These are phyloP conservation scores for Coemansia sp. DNA, from an alignment of 192 early-diverging fungal genomes.

Conservation along the genomic window DNA sequence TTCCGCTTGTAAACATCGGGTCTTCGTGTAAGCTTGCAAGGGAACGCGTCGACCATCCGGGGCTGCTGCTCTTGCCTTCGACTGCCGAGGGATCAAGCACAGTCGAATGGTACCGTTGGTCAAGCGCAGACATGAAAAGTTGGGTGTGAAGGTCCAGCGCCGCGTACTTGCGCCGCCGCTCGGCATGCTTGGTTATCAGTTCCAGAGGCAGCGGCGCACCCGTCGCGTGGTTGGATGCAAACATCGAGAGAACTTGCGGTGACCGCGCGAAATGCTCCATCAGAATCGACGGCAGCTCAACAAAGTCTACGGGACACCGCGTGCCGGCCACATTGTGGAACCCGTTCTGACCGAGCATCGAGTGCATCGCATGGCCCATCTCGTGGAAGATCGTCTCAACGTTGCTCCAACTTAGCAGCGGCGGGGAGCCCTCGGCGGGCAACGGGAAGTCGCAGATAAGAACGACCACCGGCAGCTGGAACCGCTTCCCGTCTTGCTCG, in stretches of 20 bases:
- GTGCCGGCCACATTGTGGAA: constrained; percentile 98
- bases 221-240: constrained; percentile 78
- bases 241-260: constrained; percentile 69
- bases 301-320: constrained; percentile 93
- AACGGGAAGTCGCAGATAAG: constrained; percentile 73
- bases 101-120: constrained; percentile 85
- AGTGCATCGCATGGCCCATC: constrained; percentile 99
- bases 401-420: constrained; percentile 74
- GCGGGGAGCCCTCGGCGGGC: constrained; percentile 56
- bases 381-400: constrained; percentile 98
- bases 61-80: background rate
- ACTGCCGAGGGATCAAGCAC: constrained; percentile 26
- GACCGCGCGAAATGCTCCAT: constrained; percentile 90
- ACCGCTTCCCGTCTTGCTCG: constrained; percentile 53
- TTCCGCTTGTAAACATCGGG: constrained; percentile 37
- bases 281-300: constrained; percentile 95
- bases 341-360: constrained; percentile 91
- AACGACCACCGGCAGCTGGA: constrained; percentile 74
- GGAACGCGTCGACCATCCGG: constrained; percentile 51
- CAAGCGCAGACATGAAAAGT: constrained; percentile 88
- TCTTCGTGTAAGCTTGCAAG: constrained; percentile 65
- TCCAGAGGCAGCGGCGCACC: constrained; percentile 62
- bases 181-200: constrained; percentile 58
- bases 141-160: constrained; percentile 85
- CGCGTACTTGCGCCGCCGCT: constrained; percentile 61